Conservation (phyloP, 176 grass and related monocot genomes). For the Avena insularis region DNA sequence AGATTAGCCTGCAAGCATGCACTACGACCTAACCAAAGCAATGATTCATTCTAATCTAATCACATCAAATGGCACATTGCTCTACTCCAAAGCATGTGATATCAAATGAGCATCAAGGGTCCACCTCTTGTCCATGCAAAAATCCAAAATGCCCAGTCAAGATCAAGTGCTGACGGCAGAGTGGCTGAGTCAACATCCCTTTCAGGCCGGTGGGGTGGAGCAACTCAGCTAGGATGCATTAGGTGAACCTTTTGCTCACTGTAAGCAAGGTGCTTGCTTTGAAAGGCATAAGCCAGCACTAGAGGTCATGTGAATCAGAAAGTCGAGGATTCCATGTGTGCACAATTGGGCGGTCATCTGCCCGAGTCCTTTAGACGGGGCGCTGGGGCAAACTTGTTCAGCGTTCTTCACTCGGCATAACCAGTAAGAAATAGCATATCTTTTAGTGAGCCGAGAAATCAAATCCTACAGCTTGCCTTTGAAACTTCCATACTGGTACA, state of each 20-base stretch:
- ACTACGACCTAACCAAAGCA: slow-evolving; percentile 22
- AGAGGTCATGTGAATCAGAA: background rate
- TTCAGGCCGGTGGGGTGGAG: slow-evolving; percentile 19
- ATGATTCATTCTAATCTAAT: background rate
- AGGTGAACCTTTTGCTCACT: slow-evolving; percentile 28
- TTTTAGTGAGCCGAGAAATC: background rate
- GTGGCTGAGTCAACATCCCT: background rate
- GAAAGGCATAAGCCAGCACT: slow-evolving; percentile 18
- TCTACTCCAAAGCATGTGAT: slow-evolving; percentile 35
- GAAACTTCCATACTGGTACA: background rate
- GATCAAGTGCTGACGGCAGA: slow-evolving; percentile 1
- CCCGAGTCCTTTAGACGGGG: background rate
- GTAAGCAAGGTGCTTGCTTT: slow-evolving; percentile 20
- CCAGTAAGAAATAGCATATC: background rate
- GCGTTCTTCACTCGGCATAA: background rate
- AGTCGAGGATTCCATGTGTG: slow-evolving; percentile 7
- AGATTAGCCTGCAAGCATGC: background rate
- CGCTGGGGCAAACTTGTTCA: background rate
- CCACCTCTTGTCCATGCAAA: background rate
- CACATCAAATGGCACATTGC: slow-evolving; percentile 30
- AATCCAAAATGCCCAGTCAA: background rate
- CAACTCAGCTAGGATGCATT: slow-evolving; percentile 5
- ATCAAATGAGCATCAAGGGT: slow-evolving; percentile 1
- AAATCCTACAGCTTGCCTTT: background rate
- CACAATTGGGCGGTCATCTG: slow-evolving; percentile 10